Base-by-base conservation (phyloP, 257 asterid species). In the Solanum peruvianum region DNA sequence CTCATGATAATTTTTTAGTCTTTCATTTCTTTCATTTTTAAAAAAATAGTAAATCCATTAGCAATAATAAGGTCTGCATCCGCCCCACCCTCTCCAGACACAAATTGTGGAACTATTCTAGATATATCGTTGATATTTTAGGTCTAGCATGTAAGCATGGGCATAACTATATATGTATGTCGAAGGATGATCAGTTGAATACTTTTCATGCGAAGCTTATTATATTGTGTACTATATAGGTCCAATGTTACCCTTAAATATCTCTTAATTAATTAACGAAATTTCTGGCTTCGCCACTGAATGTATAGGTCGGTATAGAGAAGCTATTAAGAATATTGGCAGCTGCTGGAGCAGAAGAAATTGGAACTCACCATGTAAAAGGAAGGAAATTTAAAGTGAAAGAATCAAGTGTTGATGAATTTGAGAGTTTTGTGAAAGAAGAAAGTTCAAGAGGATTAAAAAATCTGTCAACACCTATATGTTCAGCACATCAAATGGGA, bases 401-500 rank as follows among this genome's bases (percentile, higher is more conserved):
- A 86, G 78, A 88, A 86, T 93, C 92, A 1, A 87, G 88, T 7
- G 14, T 7, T 1, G 85, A 88, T 7, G 97, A 93, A 88, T 83
- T 93, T 20, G 98, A 96, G 87, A 89, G 83, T 72, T 95, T 94
- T 56, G 94, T 94, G 82, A 90, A 76, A 60, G 92, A 91, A 89
- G 98, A 96, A 88, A 93, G 97, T 64, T 84, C 86, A 25, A 89
- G 93, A 90, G 87, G 93, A 7, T 58, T 96, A 86, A 89, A 76
- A 62, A 84, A 91, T 33, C 90, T 94, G 8, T 90, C 92, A 16
- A 67, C 90, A 7, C 94, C 94, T 1, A 77, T 96, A 11, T 92
- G 98, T 85, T 96, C 98, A 6, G 99, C 99, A 4, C 98, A 96
- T 87, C 99, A 96, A 88, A 96, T 95, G 98, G 99, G 99, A 66